phyloP scores from a whole-genome alignment of 2,329 filamentous ascomycete species.

The Aspergillus ustus region DNA sequence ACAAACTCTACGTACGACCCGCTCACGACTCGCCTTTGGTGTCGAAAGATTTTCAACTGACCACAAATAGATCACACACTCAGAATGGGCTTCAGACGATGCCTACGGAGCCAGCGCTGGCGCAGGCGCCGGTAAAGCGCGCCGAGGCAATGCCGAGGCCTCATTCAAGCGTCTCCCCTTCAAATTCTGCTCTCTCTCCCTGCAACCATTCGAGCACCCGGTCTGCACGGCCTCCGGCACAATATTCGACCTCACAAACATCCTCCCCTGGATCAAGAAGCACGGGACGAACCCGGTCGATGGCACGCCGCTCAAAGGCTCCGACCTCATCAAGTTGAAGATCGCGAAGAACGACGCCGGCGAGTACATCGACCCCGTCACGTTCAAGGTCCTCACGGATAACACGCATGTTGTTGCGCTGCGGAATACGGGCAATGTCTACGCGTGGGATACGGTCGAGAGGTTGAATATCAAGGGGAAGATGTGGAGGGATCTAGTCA shows the following conservation, averaged over 20 bases:
- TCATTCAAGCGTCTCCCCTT: slow-evolving; percentile 90
- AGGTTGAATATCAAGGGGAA: slow-evolving; percentile 95
- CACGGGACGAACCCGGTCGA: slow-evolving; percentile 90
- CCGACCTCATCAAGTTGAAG: slow-evolving; percentile 86
- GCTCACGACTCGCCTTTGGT: slow-evolving; percentile 2
- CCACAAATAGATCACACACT: slow-evolving; percentile 78
- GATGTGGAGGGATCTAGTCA: slow-evolving; percentile 90
- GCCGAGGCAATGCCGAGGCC: slow-evolving; percentile 57
- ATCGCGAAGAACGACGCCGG: slow-evolving; percentile 90
- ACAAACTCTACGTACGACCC: slow-evolving; percentile 54
- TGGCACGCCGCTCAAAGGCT: slow-evolving; percentile 75
- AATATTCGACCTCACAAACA: slow-evolving; percentile 94
- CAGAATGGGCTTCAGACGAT: slow-evolving; percentile 93
- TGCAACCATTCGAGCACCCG: slow-evolving; percentile 93
- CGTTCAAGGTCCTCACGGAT: slow-evolving; percentile 96
- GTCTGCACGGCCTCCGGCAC: slow-evolving; percentile 88
- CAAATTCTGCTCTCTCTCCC: slow-evolving; percentile 95
- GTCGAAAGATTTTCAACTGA: slow-evolving; percentile 23
- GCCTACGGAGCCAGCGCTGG: slow-evolving; percentile 82
- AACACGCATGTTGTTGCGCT: slow-evolving; percentile 96
- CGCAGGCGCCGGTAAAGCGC: slow-evolving; percentile 63
- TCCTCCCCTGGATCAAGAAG: slow-evolving; percentile 91
- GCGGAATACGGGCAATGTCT: slow-evolving; percentile 87
- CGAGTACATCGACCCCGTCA: slow-evolving; percentile 94
- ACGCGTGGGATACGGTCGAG: slow-evolving; percentile 94